Conservation (phyloP, 371 early-diverging fungal genomes). For the Mucor lusitanicus region DNA sequence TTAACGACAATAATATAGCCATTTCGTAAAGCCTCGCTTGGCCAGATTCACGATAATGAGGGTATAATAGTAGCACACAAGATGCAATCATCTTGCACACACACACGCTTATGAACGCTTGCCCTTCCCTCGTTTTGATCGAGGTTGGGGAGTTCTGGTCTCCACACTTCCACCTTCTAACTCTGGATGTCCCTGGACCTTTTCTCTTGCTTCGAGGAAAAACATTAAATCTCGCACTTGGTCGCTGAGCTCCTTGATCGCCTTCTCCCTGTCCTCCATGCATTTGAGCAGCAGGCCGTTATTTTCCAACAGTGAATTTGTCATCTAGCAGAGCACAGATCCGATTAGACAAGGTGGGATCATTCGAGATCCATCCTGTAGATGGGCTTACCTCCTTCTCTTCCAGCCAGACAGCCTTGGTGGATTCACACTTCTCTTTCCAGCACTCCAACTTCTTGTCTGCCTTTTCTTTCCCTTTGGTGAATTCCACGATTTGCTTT, state of each 20-base stretch:
- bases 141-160: conserved; percentile 11
- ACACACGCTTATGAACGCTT: conserved; percentile 4
- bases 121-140: conserved; percentile 2
- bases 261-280: conserved; percentile 20
- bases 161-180: conserved; percentile 32
- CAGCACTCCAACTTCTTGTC: conserved; percentile 24
- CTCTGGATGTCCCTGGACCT: conserved; percentile 30
- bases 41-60: too few species aligned
- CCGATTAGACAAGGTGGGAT: not conserved
- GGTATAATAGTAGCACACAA: too few species aligned
- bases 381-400: conserved; percentile 28
- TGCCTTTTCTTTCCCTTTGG: conserved; percentile 20
- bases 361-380: too few species aligned
- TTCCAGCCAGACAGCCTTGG: conserved; percentile 19
- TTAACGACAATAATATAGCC: too few species aligned
- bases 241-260: conserved; percentile 31
- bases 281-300: conserved; percentile 19
- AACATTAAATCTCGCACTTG: conserved; percentile 41
- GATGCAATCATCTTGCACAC: not conserved
- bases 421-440: conserved; percentile 24
- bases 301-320: conserved; percentile 19
- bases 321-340: conserved; percentile 14
- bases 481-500: not conserved
- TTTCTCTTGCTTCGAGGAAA: conserved; percentile 37
- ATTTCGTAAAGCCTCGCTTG: too few species aligned